Evolutionary conservation across 768 basidiomycete genomes (phyloP).

Genomic region (Cyclocybe aegerita): DNA sequence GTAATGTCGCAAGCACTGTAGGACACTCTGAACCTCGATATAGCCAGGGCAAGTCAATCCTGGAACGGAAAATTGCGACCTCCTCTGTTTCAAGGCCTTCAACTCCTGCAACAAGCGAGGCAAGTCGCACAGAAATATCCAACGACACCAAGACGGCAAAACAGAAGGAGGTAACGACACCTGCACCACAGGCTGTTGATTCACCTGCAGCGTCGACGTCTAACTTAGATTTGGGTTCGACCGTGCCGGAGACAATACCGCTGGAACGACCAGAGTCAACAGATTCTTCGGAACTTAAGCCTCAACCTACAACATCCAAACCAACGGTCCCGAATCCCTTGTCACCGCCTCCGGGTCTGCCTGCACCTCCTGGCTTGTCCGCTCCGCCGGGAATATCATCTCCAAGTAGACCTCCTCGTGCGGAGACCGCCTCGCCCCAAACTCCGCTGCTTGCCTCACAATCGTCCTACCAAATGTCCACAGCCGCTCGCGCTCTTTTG

Average conservation of each 20-base stretch:
- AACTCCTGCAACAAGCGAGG: constrained; percentile 51
- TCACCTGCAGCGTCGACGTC: constrained; percentile 52
- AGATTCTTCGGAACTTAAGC: constrained; percentile 29
- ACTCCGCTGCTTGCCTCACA: constrained; percentile 53
- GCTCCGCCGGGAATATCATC: constrained; percentile 64
- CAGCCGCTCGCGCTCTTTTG: constrained; percentile 77
- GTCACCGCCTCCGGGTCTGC: constrained; percentile 58
- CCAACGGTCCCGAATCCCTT: constrained; percentile 49
- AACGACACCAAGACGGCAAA: constrained; percentile 37
- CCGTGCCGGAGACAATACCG: constrained; percentile 42
- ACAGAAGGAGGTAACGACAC: constrained; percentile 34
- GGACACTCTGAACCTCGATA: constrained; percentile 33
- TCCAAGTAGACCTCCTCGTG: constrained; percentile 50
- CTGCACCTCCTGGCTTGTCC: constrained; percentile 53
- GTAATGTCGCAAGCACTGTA: constrained; percentile 28
- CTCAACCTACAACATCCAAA: constrained; percentile 37
- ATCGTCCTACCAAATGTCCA: constrained; percentile 83
- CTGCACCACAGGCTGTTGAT: constrained; percentile 25
- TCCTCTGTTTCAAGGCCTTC: constrained; percentile 62
- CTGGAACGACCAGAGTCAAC: constrained; percentile 37
- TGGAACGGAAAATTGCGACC: constrained; percentile 42
- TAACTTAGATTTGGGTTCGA: constrained; percentile 51
- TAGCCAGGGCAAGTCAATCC: constrained; percentile 29
- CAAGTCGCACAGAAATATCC: constrained; percentile 49
- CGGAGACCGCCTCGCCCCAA: constrained; percentile 50